phyloP scores from a whole-genome alignment of 306 rosid species.

The Citrullus amarus region DNA sequence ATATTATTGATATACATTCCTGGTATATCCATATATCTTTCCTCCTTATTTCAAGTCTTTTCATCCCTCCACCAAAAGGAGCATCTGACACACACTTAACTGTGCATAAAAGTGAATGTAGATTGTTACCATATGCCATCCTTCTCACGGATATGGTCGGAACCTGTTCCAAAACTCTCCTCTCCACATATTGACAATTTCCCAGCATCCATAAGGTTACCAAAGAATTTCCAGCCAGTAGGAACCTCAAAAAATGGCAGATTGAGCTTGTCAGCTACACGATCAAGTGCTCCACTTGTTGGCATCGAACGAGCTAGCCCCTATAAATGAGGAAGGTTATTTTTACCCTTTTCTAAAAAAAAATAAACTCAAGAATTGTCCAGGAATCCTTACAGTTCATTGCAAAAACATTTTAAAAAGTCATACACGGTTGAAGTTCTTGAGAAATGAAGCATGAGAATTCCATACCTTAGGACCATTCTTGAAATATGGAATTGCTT shows the following conservation, averaged over 20 bases:
- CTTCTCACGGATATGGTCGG: constrained; percentile 98
- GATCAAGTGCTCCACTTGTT: constrained; percentile 88
- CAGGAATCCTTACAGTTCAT: not conserved
- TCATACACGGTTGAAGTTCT: not conserved
- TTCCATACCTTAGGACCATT: constrained; percentile 54
- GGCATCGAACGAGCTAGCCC: constrained; percentile 99
- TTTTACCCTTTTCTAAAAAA: not conserved
- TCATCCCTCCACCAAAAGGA: not conserved
- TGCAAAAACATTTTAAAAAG: not conserved
- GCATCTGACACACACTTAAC: not conserved
- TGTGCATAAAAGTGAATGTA: constrained; percentile 1
- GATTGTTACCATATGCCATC: constrained; percentile 86
- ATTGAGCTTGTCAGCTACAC: constrained; percentile 75
- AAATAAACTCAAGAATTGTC: not conserved
- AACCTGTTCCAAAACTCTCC: constrained; percentile 98
- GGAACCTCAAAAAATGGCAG: constrained; percentile 98
- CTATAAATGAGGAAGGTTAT: constrained; percentile 29
- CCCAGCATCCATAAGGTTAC: constrained; percentile 98
- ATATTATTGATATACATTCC: not conserved
- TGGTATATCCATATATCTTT: not conserved
- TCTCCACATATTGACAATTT: constrained; percentile 88
- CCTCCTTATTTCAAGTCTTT: not conserved
- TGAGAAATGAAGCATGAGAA: constrained; percentile 7
- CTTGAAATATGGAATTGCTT: constrained; percentile 76
- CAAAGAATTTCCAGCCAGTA: constrained; percentile 98